Percentiles rank a stretch among this genome's conserved stretches.
These are phyloP conservation scores for Leccinum ochraceum DNA, from an alignment of 768 basidiomycete species.

Conservation along the genomic window DNA sequence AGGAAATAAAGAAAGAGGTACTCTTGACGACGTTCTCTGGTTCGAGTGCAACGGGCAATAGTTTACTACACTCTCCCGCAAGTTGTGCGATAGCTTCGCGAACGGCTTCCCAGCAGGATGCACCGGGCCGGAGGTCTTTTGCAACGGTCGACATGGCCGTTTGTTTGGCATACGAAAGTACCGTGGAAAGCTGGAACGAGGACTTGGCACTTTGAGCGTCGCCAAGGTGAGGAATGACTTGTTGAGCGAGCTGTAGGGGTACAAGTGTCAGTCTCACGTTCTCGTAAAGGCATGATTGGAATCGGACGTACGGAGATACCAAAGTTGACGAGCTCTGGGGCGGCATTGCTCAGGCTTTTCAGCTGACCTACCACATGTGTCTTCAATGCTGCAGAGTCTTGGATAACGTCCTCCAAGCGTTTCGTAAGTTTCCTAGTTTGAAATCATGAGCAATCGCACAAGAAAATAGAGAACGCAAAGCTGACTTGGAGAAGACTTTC, in stretches of 20 bases:
- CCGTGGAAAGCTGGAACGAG: slow-evolving; percentile 70
- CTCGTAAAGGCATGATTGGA: not conserved
- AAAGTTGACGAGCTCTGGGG: slow-evolving; percentile 85
- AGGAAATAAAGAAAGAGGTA: slow-evolving; percentile 37
- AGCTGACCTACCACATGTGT: slow-evolving; percentile 71
- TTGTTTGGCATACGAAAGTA: slow-evolving; percentile 72
- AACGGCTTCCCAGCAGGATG: slow-evolving; percentile 78
- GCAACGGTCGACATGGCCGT: slow-evolving; percentile 70
- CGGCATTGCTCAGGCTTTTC: slow-evolving; percentile 66
- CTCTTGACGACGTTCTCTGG: slow-evolving; percentile 77
- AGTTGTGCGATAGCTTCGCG: slow-evolving; percentile 68
- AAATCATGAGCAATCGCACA: slow-evolving; percentile 4
- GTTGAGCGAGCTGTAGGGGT: slow-evolving; percentile 73
- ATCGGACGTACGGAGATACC: slow-evolving; percentile 72
- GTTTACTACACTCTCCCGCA: slow-evolving; percentile 64
- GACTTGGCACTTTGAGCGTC: slow-evolving; percentile 79
- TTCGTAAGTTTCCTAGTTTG: slow-evolving; percentile 80
- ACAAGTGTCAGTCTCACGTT: not conserved
- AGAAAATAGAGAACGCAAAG: slow-evolving; percentile 4
- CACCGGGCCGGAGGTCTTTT: slow-evolving; percentile 63
- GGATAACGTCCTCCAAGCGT: slow-evolving; percentile 77
- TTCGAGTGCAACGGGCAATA: slow-evolving; percentile 74
- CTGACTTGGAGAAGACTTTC: slow-evolving; percentile 77
- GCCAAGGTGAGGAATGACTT: slow-evolving; percentile 81
- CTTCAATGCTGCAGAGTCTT: slow-evolving; percentile 71